A percentile compares a stretch with the other conserved stretches of the same genome.
Conservation (phyloP, 805 yeast species). For the Priceomyces fermenticarens region DNA sequence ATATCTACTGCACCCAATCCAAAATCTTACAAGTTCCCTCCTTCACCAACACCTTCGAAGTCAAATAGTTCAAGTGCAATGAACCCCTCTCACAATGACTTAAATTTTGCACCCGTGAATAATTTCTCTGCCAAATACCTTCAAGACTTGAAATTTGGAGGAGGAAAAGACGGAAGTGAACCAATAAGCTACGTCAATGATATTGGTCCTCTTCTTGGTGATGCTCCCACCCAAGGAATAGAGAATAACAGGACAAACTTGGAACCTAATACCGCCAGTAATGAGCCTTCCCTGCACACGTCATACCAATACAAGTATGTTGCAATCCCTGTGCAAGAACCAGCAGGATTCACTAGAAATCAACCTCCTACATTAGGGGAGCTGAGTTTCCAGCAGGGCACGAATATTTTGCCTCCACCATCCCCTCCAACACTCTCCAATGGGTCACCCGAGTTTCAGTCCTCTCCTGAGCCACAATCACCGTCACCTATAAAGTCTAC, state of each 20-base stretch:
- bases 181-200: constrained; percentile 26
- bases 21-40: constrained; percentile 57
- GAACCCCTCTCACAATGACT: neutral
- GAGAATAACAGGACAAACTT: neutral
- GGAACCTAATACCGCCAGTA: neutral
- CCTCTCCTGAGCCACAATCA: constrained; percentile 38
- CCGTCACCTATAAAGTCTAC: constrained; percentile 23
- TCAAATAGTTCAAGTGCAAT: neutral
- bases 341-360: constrained; percentile 13
- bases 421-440: constrained; percentile 28
- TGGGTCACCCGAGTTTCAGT: constrained; percentile 36
- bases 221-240: constrained; percentile 3
- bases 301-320: constrained; percentile 24
- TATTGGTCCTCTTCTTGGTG: constrained; percentile 29
- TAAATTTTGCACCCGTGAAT: constrained; percentile 11
- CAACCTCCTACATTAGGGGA: constrained; percentile 4
- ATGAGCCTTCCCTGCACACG: constrained; percentile 5
- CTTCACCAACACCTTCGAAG: constrained; percentile 29
- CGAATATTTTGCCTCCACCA: constrained; percentile 37
- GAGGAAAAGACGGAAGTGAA: neutral
- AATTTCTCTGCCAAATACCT: constrained; percentile 43
- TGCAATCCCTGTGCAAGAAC: constrained; percentile 41
- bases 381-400: constrained; percentile 6
- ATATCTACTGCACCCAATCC: constrained; percentile 47
- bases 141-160: constrained; percentile 21